These are phyloP conservation scores for Mycosarcoma mackinlayi DNA, from an alignment of 1,284 basidiomycete genomes.

Conservation along the genomic window DNA sequence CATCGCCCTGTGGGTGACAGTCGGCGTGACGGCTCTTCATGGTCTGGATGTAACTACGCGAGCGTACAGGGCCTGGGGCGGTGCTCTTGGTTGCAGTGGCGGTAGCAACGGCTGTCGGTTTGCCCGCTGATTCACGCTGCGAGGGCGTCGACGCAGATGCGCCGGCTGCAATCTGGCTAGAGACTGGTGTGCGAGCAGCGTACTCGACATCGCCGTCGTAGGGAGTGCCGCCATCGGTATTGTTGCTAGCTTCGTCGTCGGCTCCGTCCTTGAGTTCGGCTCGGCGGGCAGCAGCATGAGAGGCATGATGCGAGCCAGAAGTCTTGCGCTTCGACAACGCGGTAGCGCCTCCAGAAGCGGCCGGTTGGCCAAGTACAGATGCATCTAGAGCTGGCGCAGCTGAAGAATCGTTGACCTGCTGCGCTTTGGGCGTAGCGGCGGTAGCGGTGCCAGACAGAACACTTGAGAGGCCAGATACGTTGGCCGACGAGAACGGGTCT, in stretches of 20 bases:
- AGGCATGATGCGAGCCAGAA: slow-evolving; percentile 35
- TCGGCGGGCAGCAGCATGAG: slow-evolving; percentile 31
- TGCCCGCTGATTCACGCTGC: slow-evolving; percentile 14
- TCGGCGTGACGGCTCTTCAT: slow-evolving; percentile 49
- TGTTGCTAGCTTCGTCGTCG: slow-evolving; percentile 35
- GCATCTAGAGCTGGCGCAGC: slow-evolving; percentile 23
- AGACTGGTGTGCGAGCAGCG: slow-evolving; percentile 49
- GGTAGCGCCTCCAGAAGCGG: not conserved
- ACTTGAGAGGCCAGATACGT: slow-evolving; percentile 6
- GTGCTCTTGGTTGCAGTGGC: slow-evolving; percentile 24
- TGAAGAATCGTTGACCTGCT: slow-evolving; percentile 14
- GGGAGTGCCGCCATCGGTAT: slow-evolving; percentile 51
- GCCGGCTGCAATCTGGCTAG: slow-evolving; percentile 20
- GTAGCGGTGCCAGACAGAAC: slow-evolving; percentile 8
- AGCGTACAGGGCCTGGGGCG: slow-evolving; percentile 25
- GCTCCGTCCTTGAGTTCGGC: slow-evolving; percentile 35
- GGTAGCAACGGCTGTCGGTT: slow-evolving; percentile 4
- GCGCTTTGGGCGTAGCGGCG: slow-evolving; percentile 31
- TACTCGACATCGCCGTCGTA: slow-evolving; percentile 65
- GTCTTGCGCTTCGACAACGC: slow-evolving; percentile 41
- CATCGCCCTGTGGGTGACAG: slow-evolving; percentile 43
- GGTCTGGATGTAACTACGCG: slow-evolving; percentile 40
- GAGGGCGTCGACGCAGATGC: slow-evolving; percentile 7
- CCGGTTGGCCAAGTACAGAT: slow-evolving; percentile 20
- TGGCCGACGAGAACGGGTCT: slow-evolving; percentile 20